A percentile compares a stretch with the other conserved stretches of the same genome.
Evolutionary conservation across 148 eudicot species (phyloP).

Genomic region (Euryodendron excelsum): DNA sequence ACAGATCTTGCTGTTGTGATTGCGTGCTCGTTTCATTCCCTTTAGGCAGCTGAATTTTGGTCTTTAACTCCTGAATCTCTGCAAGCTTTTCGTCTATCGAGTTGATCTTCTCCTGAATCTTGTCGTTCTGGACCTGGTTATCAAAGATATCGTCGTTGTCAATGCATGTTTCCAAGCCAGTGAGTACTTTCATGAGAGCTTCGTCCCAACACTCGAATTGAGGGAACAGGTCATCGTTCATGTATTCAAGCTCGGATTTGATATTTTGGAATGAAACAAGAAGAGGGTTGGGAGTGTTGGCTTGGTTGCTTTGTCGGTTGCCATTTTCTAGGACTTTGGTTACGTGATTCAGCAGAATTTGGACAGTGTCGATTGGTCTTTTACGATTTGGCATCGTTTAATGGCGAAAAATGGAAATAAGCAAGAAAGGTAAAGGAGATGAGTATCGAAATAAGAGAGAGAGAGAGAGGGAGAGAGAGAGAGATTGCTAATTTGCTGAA

Average conservation of each 20-base stretch:
- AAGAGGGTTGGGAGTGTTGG: neutral
- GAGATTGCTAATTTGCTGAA: too few species aligned
- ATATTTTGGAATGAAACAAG: neutral
- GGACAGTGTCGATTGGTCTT: neutral
- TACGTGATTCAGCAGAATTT: neutral
- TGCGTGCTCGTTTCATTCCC: too few species aligned
- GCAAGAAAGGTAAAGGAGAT: neutral
- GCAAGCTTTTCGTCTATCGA: neutral
- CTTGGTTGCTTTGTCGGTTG: neutral
- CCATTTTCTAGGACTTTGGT: neutral
- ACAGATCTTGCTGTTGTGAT: neutral
- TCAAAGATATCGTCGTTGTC: neutral
- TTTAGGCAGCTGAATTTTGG: neutral
- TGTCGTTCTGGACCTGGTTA: neutral
- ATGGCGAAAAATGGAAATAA: neutral
- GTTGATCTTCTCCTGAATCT: neutral
- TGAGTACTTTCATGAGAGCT: neutral
- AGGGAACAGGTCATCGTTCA: neutral
- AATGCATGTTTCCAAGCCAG: neutral
- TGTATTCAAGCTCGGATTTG: neutral
- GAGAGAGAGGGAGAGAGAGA: neutral
- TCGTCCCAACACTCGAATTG: neutral
- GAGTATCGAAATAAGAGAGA: neutral
- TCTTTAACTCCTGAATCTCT: neutral
- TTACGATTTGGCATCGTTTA: neutral